Evolutionary conservation across 495 filamentous ascomycete species (phyloP), one percentile per base, ranked within the genome.

Genomic region (Mytilinidion resinicola): DNA sequence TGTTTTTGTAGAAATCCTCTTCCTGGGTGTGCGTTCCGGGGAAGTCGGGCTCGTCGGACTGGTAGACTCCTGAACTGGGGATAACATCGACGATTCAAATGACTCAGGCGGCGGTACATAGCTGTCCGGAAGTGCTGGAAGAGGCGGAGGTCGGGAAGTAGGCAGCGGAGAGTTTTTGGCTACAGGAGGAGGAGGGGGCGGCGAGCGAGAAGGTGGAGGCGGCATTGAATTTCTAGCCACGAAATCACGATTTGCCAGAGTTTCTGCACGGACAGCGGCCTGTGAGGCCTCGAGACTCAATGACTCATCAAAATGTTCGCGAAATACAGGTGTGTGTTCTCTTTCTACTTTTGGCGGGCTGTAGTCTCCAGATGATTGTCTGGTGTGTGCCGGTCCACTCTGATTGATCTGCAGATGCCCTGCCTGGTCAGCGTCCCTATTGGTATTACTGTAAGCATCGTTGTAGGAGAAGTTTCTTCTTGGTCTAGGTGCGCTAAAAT

Each of bases 401-500:
- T 20, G 46, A 52, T 64, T 8, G 19, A 25, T 44, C 36, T 53
- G 4, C 20, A 50, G 4, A 39, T 56, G 37, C 59, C 61, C 12
- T 37, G 64, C 12, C 44, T 56, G 47, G 34, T 33, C 46, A 1
- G 42, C 19, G 17, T 20, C 51, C 10, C 39, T 30, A 11, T 34
- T 35, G 1, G 55, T 53, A 36, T 30, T 44, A 19, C 41, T 50
- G 36, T 69, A 69, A 55, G 63, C 48, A 57, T 75, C 56, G 69
- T 72, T 56, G 63, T 73, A 67, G 11, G 77, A 80, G 30, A 81
- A 58, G 56, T 79, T 75, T 46, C 81, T 76, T 50, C 79, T 81
- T n/a, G 81, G 78, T 37, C 89, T 77, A 9, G 91, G 91, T 0
- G 85, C 89, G 63, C 88, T 92, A 61, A 96, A 96, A 69, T 96